Evolutionary conservation across 768 basidiomycete genomes (phyloP), one percentile per base, ranked within the genome.

Genomic region (Collybiopsis confluens): DNA sequence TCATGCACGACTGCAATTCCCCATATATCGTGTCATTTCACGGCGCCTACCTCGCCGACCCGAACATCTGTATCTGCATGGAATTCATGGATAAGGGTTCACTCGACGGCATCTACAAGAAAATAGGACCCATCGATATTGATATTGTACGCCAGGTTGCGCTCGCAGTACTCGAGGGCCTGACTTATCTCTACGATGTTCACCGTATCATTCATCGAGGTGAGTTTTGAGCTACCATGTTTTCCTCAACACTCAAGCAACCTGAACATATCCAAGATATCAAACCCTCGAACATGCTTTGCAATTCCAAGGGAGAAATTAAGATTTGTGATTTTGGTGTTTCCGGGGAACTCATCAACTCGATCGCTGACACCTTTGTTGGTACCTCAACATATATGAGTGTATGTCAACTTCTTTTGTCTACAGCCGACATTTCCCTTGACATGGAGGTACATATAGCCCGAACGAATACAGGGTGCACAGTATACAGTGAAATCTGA

Each of bases 241-340:
- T 58, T 53, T 59, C 59, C 45, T 64, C 36, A 6, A 10, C 15
- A 37, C 10, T 20, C 43, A 53, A 47, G 20, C 28, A 46, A 37
- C 44, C 9, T 45, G 48, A 57, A 56, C 58, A 58, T 61, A 59
- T 61, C 64, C 58, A 67, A 98, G 97, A 98, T 66, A 98, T 99
- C 79, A 99, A 99, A 70, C 97, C 97, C 26, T 97, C 94, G 11
- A 99, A 99, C 65, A 97, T 99, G 58, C 77, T 98, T 42, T 92
- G 79, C 72, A 98, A 98, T 65, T 97, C 96, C 6, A 75, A 78
- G 45, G 97, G 97, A 27, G 86, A 97, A 61, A 95, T 98, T 79
- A 99, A 99, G 75, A 95, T 99, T 52, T 98, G 96, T 64, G 97
- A 99, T 70, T 99, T 98, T 68, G 97, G 97, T 36, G 97, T 99